These are phyloP conservation scores for Taphrina sp. DNA, from an alignment of 1,139 yeast genomes.

Conservation along the genomic window DNA sequence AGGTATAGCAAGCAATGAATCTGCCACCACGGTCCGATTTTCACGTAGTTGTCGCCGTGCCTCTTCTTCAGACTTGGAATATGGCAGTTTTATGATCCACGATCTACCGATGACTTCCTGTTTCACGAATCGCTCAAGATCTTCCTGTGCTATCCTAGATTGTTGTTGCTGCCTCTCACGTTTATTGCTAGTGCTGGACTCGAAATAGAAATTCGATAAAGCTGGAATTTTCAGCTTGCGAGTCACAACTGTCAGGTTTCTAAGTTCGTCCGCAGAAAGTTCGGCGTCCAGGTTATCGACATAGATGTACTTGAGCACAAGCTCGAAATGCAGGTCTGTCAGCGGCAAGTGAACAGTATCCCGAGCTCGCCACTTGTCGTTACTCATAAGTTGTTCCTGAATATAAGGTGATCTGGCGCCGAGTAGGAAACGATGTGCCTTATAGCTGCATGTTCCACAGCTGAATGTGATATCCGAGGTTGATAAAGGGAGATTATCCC, in stretches of 20 bases:
- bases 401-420: constrained; percentile 46
- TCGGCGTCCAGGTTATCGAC: constrained; percentile 48
- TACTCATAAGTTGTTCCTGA: constrained; percentile 37
- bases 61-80: neutral
- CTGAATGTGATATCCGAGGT: constrained; percentile 8
- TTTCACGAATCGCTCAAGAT: constrained; percentile 46
- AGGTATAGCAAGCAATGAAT: constrained; percentile 35
- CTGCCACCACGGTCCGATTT: constrained; percentile 34
- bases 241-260: constrained; percentile 46
- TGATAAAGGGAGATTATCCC: constrained; percentile 36
- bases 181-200: constrained; percentile 9
- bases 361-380: constrained; percentile 38
- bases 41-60: constrained; percentile 9
- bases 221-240: constrained; percentile 46
- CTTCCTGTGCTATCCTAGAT: constrained; percentile 39
- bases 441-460: constrained; percentile 14
- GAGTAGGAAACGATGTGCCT: constrained; percentile 48
- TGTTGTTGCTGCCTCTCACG: constrained; percentile 22
- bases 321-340: constrained; percentile 44
- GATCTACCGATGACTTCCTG: constrained; percentile 46
- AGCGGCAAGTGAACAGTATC: constrained; percentile 37
- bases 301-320: constrained; percentile 56
- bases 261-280: constrained; percentile 42
- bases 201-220: constrained; percentile 43
- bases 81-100: constrained; percentile 3